A percentile compares a stretch with the other conserved stretches of the same genome.
Evolutionary conservation across 2,329 filamentous ascomycete genomes (phyloP).

Genomic region (Calonectria crousiana): DNA sequence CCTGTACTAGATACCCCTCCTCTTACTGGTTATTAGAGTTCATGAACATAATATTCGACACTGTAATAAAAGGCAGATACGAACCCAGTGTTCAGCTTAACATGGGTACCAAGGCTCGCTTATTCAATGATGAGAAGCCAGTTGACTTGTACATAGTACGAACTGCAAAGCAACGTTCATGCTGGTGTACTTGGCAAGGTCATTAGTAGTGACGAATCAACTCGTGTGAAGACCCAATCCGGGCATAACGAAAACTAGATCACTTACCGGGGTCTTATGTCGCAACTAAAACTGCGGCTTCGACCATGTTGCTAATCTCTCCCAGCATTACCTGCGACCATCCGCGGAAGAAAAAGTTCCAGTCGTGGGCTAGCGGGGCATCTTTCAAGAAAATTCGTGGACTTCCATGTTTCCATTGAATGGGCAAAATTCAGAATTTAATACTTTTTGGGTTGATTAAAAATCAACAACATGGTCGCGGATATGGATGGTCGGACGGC

Average conservation of each 20-base stretch:
- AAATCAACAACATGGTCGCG: neutral
- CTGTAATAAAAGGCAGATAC: neutral
- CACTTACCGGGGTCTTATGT: neutral
- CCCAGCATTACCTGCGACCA: too few relatives aligned
- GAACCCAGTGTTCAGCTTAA: neutral
- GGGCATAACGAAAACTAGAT: neutral
- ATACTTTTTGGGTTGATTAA: neutral
- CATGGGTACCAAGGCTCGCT: neutral
- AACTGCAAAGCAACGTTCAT: neutral
- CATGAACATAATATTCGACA: neutral
- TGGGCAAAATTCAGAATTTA: neutral
- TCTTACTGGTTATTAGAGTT: neutral
- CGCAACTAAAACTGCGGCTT: too few relatives aligned
- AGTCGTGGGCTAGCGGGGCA: too few relatives aligned
- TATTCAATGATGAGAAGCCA: neutral
- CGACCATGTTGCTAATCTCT: too few relatives aligned
- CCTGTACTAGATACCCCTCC: neutral
- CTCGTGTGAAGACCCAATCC: neutral
- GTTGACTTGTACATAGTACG: neutral
- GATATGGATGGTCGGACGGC: too few relatives aligned
- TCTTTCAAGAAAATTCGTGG: neutral
- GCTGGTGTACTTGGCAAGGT: neutral
- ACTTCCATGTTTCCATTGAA: too few relatives aligned
- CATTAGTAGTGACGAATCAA: neutral
- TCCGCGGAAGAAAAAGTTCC: too few relatives aligned